Percentiles rank a stretch among this genome's conserved stretches.
Evolutionary conservation across 2,329 filamentous ascomycete species (phyloP).

Genomic region (Ophiocordyceps camponoti-leonardi): DNA sequence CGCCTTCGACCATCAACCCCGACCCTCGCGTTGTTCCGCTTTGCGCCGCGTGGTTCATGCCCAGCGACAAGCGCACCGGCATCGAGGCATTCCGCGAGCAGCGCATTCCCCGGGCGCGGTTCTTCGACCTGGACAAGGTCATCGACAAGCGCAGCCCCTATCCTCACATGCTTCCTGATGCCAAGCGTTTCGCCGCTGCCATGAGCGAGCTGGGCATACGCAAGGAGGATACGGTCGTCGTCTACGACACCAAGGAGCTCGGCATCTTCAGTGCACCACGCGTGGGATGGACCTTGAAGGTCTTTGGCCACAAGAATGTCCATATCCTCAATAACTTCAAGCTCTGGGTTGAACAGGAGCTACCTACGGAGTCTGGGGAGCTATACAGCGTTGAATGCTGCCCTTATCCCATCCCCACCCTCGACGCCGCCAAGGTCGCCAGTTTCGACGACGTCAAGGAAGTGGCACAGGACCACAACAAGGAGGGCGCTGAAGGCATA

Average conservation of each 20-base stretch:
- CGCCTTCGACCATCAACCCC: constrained; percentile 61
- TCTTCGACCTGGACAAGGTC: constrained; percentile 90
- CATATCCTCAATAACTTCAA: constrained; percentile 93
- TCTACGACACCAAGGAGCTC: constrained; percentile 82
- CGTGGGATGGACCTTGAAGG: constrained; percentile 81
- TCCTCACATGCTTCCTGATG: constrained; percentile 85
- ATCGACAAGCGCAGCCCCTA: constrained; percentile 79
- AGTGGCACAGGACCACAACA: constrained; percentile 57
- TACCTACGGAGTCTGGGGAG: constrained; percentile 67
- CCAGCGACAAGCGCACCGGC: constrained; percentile 74
- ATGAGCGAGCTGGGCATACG: constrained; percentile 82
- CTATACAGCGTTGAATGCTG: constrained; percentile 49
- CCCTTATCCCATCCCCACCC: constrained; percentile 44
- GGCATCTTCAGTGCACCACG: constrained; percentile 90
- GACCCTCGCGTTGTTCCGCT: constrained; percentile 74
- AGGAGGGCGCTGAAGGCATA: constrained; percentile 66
- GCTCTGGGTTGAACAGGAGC: constrained; percentile 74
- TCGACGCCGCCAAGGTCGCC: constrained; percentile 48
- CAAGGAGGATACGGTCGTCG: constrained; percentile 75
- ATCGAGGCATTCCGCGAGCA: constrained; percentile 64
- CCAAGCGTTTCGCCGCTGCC: constrained; percentile 65
- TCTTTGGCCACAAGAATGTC: constrained; percentile 78
- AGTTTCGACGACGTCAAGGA: constrained; percentile 71
- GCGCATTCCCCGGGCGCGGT: constrained; percentile 77
- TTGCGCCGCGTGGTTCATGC: constrained; percentile 91